Conservation (phyloP, 306 rosid species). For the Inga laurina region DNA sequence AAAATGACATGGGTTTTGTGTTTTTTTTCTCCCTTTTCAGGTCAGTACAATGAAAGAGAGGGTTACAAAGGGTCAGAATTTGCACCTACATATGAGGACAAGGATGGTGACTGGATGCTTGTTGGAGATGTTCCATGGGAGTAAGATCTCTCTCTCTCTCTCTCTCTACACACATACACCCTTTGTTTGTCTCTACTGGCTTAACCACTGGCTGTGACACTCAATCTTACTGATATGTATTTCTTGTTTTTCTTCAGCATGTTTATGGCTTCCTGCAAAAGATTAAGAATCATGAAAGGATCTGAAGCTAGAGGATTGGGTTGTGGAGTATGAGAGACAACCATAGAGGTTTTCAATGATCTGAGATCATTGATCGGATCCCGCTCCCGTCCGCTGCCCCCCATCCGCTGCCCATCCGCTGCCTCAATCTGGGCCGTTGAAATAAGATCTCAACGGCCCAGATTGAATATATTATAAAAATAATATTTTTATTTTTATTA, state of each 20-base stretch:
- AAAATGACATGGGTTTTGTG: background rate
- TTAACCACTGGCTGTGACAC: background rate
- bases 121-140: conserved; percentile 95
- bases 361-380: background rate
- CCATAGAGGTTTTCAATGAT: background rate
- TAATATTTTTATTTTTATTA: too few relatives aligned
- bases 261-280: conserved; percentile 77
- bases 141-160: conserved; percentile 43
- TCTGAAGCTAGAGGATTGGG: conserved; percentile 79
- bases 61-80: conserved; percentile 80
- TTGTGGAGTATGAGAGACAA: conserved; percentile 49
- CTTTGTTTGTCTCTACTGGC: background rate
- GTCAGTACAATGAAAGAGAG: conserved; percentile 78
- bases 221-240: conserved; percentile 8
- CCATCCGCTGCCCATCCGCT: too few relatives aligned
- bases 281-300: conserved; percentile 79
- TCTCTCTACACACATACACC: background rate
- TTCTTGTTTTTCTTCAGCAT: conserved; percentile 48
- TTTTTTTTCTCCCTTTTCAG: conserved; percentile 25
- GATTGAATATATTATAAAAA: too few relatives aligned
- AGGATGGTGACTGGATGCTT: conserved; percentile 88
- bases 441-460: too few relatives aligned
- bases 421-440: too few relatives aligned
- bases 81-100: conserved; percentile 84
- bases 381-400: too few relatives aligned